Evolutionary conservation across 495 filamentous ascomycete genomes (phyloP), one percentile per base, ranked within the genome.

Genomic region (Mycothermus thermophilus): DNA sequence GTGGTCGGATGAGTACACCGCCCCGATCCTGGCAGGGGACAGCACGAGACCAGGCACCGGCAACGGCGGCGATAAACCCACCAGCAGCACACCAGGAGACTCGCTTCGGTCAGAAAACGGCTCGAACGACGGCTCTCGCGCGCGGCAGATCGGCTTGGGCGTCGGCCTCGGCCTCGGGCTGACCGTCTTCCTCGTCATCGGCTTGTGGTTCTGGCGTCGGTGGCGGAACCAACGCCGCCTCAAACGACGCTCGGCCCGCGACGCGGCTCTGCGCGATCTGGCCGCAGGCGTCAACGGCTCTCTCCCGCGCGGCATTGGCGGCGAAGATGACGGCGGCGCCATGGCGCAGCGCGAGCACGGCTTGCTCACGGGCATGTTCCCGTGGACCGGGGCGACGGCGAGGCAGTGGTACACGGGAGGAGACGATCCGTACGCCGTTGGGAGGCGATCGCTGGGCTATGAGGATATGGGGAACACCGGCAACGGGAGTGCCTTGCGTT

Each of bases 161-260:
- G 63, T 93, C 0, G 84, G 82, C 5, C 65, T 75, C n/a, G 84
- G 88, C 0, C 41, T 94, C 1, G 79, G 77, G 5, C 59, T 72
- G 3, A 62, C 74, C 3, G 50, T 76, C 5, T 43, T 75, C 3
- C 50, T 57, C 0, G 47, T 73, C 3, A 41, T 72, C 4, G 31
- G 71, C 2, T 50, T 14, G 7, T 41, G 30, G 24, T 26, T 74
- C 17, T 75, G 60, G 47, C 63, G 76, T 40, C 71, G 67, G 52
- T 83, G 77, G 15, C 65, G 72, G 7, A 64, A 43, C 16, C 42
- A 36, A 11, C 41, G 52, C 20, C 22, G 22, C 22, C n/a, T n/a
- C n/a, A 25, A 25, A 25, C 50, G 48, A 10, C 48, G 55, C 6
- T 42, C 38, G 7, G 42, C 50, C 4, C 55, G 64, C 4, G 55